phyloP scores from a whole-genome alignment of 2,329 filamentous ascomycete genomes.

The Alternaria triticimaculans region DNA sequence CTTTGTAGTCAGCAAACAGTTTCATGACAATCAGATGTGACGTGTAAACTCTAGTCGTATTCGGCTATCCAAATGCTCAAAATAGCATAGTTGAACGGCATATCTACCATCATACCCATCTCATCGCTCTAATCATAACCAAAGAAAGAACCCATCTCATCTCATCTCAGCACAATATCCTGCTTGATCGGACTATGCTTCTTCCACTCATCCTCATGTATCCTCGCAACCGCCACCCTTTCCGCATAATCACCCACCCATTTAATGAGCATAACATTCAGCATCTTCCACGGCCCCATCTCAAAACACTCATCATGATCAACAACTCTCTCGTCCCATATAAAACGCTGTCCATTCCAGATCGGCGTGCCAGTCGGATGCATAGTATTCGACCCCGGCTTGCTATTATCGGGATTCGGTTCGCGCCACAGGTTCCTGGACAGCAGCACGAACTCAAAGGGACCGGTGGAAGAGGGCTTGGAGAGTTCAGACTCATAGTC shows the following conservation, averaged over 20 bases:
- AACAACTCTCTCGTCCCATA: slow-evolving; percentile 36
- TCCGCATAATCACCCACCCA: slow-evolving; percentile 36
- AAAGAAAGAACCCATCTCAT: slow-evolving; percentile 8
- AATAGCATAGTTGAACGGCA: background rate
- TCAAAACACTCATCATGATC: slow-evolving; percentile 34
- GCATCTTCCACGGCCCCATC: slow-evolving; percentile 39
- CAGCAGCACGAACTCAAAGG: slow-evolving; percentile 39
- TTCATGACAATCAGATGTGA: background rate
- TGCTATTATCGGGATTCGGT: slow-evolving; percentile 16
- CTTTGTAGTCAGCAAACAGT: background rate
- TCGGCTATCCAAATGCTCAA: background rate
- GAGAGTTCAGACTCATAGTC: slow-evolving; percentile 32
- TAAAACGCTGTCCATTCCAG: slow-evolving; percentile 36
- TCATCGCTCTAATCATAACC: background rate
- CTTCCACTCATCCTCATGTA: slow-evolving; percentile 43
- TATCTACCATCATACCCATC: background rate
- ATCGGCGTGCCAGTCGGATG: slow-evolving; percentile 44
- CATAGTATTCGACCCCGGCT: slow-evolving; percentile 22
- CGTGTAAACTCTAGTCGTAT: background rate
- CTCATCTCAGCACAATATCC: slow-evolving; percentile 36
- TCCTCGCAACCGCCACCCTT: slow-evolving; percentile 39
- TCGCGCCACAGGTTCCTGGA: slow-evolving; percentile 36
- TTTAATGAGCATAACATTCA: slow-evolving; percentile 43
- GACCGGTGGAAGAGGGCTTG: slow-evolving; percentile 20
- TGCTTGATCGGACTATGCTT: slow-evolving; percentile 22